phyloP scores from a whole-genome alignment of 805 yeast species.

The Candida ascalaphidarum region DNA sequence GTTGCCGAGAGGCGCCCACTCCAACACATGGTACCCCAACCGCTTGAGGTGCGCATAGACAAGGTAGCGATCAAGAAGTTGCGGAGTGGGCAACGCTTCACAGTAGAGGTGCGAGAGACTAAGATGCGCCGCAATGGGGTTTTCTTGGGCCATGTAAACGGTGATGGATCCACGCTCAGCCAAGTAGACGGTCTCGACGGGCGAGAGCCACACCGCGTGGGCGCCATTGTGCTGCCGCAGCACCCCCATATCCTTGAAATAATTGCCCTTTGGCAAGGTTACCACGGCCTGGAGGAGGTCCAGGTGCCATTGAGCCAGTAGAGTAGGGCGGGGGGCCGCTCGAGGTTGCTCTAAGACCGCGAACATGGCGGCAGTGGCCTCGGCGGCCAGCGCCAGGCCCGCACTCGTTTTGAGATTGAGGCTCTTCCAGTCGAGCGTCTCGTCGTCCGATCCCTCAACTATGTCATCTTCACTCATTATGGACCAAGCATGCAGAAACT shows the following conservation, averaged over 20 bases:
- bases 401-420: too few species aligned
- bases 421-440: too few species aligned
- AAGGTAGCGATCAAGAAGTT: constrained; percentile 44
- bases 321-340: too few species aligned
- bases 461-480: too few species aligned
- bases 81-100: constrained; percentile 27
- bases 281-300: too few species aligned
- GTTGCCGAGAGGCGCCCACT: constrained; percentile 2
- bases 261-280: constrained; percentile 57
- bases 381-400: constrained; percentile 32
- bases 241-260: constrained; percentile 64
- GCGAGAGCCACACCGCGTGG: constrained; percentile 39
- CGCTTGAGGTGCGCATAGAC: constrained; percentile 71
- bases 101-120: constrained; percentile 61
- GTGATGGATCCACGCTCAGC: constrained; percentile 64
- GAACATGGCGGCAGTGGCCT: constrained; percentile 65
- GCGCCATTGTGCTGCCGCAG: constrained; percentile 5
- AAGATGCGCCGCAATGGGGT: constrained; percentile 23
- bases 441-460: too few species aligned
- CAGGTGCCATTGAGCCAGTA: too few species aligned
- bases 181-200: constrained; percentile 68
- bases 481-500: too few species aligned
- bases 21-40: constrained; percentile 58
- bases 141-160: constrained; percentile 14
- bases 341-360: constrained; percentile 47